Base-by-base conservation (phyloP, 805 yeast genomes). In the Kregervanrija pseudodelftensis region DNA sequence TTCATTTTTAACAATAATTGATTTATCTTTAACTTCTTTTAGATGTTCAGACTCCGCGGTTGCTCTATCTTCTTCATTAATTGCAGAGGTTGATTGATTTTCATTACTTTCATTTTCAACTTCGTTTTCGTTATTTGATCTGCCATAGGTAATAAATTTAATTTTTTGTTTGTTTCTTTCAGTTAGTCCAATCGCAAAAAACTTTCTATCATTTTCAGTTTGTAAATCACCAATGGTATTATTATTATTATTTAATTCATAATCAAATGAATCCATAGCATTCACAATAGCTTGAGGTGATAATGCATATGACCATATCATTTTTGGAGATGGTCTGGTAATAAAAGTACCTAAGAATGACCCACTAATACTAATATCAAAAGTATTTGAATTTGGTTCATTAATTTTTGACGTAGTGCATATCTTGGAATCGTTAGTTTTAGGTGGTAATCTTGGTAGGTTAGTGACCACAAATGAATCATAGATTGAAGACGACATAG, bases 251-350 rank as follows among this genome's bases (percentile, higher is more conserved):
- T 38, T 22, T n/a, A 49, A 56, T 16, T 53, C 59, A 40, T 52
- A 45, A 5, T 46, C 51, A 41, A 44, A 59, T n/a, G 61, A 53
- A 41, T 59, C 79, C 63, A 77, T 56, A 39, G 70, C 57, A 39
- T 70, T 69, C 15, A 75, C 70, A 2, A 61, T 47, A 14, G 73
- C 61, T 28, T 67, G 64, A 7, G 81, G 81, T 14, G 77, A 67
- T 39, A 77, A 63, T 15, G 81, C 72, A 53, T 68, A 66, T 3
- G 80, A 72, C 81, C 81, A 76, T 35, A 70, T 61, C 58, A 77
- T 61, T 48, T 71, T 74, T n/a, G 82, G 82, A 11, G 79, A 68
- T 13, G 82, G 82, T 52, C 68, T 72, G 42, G 74, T 69, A 33
- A 76, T 63, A 53, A 70, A 75, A 33, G 75, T 68, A 30, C 78